phyloP scores from a whole-genome alignment of 2,329 filamentous ascomycete species.

The Didymella pinodella region DNA sequence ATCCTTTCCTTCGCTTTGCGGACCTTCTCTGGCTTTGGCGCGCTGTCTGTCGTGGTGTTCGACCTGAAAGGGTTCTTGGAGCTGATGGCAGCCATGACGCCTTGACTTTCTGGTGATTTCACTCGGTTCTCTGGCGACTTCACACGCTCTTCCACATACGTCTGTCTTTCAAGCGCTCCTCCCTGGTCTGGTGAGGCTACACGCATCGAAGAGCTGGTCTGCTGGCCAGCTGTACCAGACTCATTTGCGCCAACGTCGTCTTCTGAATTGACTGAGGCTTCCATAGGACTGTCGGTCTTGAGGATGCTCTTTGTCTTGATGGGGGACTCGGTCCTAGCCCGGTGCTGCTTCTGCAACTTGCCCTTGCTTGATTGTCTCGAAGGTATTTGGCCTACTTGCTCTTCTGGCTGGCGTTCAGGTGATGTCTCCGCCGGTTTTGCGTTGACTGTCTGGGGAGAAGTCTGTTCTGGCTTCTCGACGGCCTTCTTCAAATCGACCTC shows the following conservation, averaged over 20 bases:
- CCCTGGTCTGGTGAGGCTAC: slow-evolving; percentile 41
- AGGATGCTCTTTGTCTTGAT: slow-evolving; percentile 44
- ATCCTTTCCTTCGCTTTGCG: slow-evolving; percentile 68
- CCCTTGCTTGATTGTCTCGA: slow-evolving; percentile 49
- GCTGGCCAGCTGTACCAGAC: slow-evolving; percentile 27
- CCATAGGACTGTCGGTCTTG: slow-evolving; percentile 45
- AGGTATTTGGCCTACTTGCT: slow-evolving; percentile 36
- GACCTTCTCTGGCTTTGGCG: slow-evolving; percentile 64
- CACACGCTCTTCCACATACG: slow-evolving; percentile 31
- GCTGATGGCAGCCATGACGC: slow-evolving; percentile 33
- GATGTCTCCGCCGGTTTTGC: slow-evolving; percentile 44
- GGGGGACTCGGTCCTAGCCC: slow-evolving; percentile 42
- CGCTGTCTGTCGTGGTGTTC: slow-evolving; percentile 51
- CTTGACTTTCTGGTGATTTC: slow-evolving; percentile 17
- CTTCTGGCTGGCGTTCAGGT: slow-evolving; percentile 40
- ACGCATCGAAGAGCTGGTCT: slow-evolving; percentile 45
- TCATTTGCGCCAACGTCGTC: slow-evolving; percentile 19
- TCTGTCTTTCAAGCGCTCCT: slow-evolving; percentile 10
- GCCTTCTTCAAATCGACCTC: slow-evolving; percentile 58
- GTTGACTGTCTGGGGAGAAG: slow-evolving; percentile 41
- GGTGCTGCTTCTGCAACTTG: slow-evolving; percentile 49
- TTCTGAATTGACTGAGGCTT: slow-evolving; percentile 27
- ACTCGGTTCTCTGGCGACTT: slow-evolving; percentile 26
- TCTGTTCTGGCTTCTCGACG: slow-evolving; percentile 47
- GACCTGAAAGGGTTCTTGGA: slow-evolving; percentile 45